Percentiles rank a stretch among this genome's conserved stretches.
Evolutionary conservation across 1,284 basidiomycete genomes (phyloP).

Genomic region (Amylostereum chailletii): DNA sequence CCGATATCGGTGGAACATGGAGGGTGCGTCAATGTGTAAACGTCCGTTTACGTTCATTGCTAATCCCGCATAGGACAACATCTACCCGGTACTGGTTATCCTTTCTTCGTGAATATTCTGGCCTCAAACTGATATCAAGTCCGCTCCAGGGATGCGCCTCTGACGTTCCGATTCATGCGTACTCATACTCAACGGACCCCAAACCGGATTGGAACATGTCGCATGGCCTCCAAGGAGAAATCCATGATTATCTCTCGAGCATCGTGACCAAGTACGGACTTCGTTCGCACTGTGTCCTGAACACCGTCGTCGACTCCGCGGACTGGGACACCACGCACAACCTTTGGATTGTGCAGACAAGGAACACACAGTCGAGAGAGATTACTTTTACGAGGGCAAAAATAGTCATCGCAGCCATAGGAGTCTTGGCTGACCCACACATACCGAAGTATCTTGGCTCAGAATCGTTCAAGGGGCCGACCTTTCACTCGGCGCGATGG

Average conservation of each 20-base stretch:
- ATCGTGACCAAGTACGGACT: slow-evolving; percentile 19
- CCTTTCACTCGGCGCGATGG: slow-evolving; percentile 34
- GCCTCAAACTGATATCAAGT: neutral
- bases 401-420: slow-evolving; percentile 36
- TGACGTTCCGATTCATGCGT: slow-evolving; percentile 22
- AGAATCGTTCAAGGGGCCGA: slow-evolving; percentile 30
- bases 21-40: slow-evolving; percentile 14
- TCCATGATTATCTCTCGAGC: slow-evolving; percentile 22
- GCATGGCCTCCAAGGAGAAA: slow-evolving; percentile 21
- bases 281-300: slow-evolving; percentile 16
- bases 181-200: slow-evolving; percentile 22
- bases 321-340: slow-evolving; percentile 29
- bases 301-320: slow-evolving; percentile 27
- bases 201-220: slow-evolving; percentile 23
- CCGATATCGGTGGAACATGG: slow-evolving; percentile 28
- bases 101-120: neutral
- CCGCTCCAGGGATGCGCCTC: slow-evolving; percentile 15
- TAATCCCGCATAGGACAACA: slow-evolving; percentile 16
- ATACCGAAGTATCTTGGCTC: slow-evolving; percentile 28
- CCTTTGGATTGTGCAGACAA: slow-evolving; percentile 24
- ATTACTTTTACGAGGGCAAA: slow-evolving; percentile 12
- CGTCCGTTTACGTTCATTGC: neutral
- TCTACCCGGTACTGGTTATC: slow-evolving; percentile 18
- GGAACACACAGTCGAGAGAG: slow-evolving; percentile 20
- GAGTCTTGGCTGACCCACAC: slow-evolving; percentile 30